Conservation (phyloP, 768 basidiomycete species). For the Calocera viscosa region DNA sequence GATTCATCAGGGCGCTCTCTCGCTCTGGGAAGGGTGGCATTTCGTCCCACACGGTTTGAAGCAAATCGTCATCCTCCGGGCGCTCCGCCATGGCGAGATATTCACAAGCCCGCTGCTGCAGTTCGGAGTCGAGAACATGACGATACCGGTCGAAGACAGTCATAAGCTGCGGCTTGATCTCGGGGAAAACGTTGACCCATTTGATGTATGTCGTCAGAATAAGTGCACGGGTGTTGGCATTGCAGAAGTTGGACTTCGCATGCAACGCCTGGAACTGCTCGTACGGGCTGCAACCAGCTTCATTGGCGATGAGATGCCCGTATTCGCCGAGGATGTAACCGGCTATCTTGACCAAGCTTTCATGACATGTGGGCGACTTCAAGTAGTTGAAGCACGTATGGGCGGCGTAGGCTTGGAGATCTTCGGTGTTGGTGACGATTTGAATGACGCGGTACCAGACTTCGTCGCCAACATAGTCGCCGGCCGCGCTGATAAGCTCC, state of each 20-base stretch:
- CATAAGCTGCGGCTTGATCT: constrained; percentile 87
- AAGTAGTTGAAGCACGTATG: constrained; percentile 84
- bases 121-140: constrained; percentile 91
- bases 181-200: constrained; percentile 99
- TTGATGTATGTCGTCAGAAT: constrained; percentile 96
- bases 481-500: constrained; percentile 88
- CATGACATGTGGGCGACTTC: constrained; percentile 71
- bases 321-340: constrained; percentile 99
- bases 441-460: constrained; percentile 99
- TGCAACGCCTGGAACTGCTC: constrained; percentile 91
- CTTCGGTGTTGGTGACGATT: constrained; percentile 96
- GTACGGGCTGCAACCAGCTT: constrained; percentile 78
- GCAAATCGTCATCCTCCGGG: constrained; percentile 78
- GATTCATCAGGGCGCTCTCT: constrained; percentile 74
- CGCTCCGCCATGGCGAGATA: constrained; percentile 78
- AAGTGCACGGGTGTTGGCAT: constrained; percentile 80
- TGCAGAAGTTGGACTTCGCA: constrained; percentile 88
- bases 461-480: constrained; percentile 97
- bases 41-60: constrained; percentile 93
- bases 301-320: constrained; percentile 93
- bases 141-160: constrained; percentile 94
- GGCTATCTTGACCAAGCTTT: constrained; percentile 91
- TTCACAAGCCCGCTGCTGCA: constrained; percentile 98
- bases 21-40: constrained; percentile 98
- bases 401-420: constrained; percentile 91